phyloP scores from a whole-genome alignment of 129 eudicot genomes.

The Flaveria linearis region DNA sequence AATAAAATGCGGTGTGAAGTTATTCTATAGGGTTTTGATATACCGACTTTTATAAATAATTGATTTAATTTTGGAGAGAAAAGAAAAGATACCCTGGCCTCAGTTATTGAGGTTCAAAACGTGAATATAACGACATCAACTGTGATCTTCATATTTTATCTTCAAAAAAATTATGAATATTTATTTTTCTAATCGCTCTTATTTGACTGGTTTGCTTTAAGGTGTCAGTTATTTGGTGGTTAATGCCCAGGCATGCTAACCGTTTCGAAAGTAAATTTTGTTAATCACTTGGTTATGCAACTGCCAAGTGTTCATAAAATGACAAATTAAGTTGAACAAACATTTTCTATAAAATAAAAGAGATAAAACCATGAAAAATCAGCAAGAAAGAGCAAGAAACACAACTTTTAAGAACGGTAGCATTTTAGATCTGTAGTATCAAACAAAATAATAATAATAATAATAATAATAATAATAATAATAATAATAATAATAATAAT shows the following conservation, averaged over 20 bases:
- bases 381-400: not conserved
- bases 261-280: not conserved
- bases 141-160: not conserved
- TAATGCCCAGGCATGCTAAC: not conserved
- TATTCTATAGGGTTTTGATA: not conserved
- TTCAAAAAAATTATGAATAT: not conserved
- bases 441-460: too few species aligned
- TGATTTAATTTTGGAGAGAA: not conserved
- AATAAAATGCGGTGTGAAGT: not conserved
- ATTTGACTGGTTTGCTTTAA: not conserved
- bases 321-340: not conserved
- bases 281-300: not conserved
- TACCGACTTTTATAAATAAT: not conserved
- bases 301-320: not conserved
- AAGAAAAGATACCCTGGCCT: not conserved
- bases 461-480: too few species aligned
- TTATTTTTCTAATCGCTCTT: not conserved
- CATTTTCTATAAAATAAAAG: not conserved
- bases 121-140: slow-evolving; percentile 12
- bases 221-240: not conserved
- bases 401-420: not conserved
- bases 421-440: too few species aligned
- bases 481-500: too few species aligned
- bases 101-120: slow-evolving; percentile 16
- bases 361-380: not conserved